Evolutionary conservation across 2,329 filamentous ascomycete species (phyloP), one percentile per base, ranked within the genome.

Genomic region (Arthrobotrys pseudoclavata): DNA sequence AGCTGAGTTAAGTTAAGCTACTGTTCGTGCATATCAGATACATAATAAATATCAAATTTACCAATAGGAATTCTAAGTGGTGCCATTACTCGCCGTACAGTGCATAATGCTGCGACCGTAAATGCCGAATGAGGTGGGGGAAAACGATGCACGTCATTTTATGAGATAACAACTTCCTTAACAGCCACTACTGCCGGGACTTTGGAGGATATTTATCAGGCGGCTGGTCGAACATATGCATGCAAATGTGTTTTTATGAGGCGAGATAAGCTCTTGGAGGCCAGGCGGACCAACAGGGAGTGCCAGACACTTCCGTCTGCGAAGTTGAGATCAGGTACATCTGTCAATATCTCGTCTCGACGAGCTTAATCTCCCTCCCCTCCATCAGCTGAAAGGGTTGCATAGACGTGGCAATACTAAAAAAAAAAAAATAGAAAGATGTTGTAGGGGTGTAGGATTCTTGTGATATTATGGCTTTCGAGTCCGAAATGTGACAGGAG

Each of bases 51-150:
- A 60, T 60, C 34, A 60, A 24, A n/a, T 42, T 40, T 60, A 60
- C 55, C 55, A 60, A 60, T 60, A 60, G 55, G 34, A 42, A 42
- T 42, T 26, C 31, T n/a, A 42, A 24, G 20, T 60, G 55, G 55
- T 60, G 26, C 20, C 55, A 60, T 60, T 60, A 60, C 55, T 60
- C 55, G 55, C 55, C 55, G 55, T 60, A 60, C 55, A 42, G 55
- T 60, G 55, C 55, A 60, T 60, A 60, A n/a, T 10, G 13, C 34
- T 60, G 55, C 55, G 34, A 60, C 55, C 55, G 55, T 26, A 60
- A 42, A 60, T 60, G 34, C 55, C 55, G 55, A 34, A 60, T 57
- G 52, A 60, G 55, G 55, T 60, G 55, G 55, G 55, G 55, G 55
- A 60, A 60, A 42, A 60, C 55, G 31, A 60, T 60, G 55, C 55